These are phyloP conservation scores for Yamagishiella unicocca DNA, from an alignment of 139 green algal genomes.

Conservation along the genomic window DNA sequence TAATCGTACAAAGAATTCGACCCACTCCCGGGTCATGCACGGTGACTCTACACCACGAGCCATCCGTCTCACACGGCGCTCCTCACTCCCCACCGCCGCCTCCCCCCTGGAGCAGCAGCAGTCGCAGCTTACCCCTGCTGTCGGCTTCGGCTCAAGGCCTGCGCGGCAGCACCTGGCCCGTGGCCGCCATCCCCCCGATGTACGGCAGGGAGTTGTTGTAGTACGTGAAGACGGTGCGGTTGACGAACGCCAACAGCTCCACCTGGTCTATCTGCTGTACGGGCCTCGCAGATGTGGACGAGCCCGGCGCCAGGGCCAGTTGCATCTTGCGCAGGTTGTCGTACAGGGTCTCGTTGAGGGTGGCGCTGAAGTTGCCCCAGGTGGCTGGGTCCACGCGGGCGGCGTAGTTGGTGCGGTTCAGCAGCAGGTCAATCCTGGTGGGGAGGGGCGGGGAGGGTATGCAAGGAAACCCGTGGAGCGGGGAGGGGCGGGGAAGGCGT, in stretches of 20 bases:
- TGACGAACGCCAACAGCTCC: background rate
- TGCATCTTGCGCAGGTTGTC: background rate
- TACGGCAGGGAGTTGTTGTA: slow-evolving; percentile 36
- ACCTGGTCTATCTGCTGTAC: background rate
- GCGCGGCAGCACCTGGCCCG: background rate
- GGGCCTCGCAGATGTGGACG: background rate
- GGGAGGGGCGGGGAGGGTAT: background rate
- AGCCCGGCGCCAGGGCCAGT: background rate
- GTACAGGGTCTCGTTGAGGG: background rate
- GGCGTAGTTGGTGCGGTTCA: slow-evolving; percentile 37
- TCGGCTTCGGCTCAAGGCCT: background rate
- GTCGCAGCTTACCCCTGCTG: no score
- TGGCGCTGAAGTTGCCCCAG: slow-evolving; percentile 19
- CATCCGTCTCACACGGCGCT: no score
- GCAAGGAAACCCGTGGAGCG: no score
- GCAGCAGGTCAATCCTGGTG: slow-evolving; percentile 8
- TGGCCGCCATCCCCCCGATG: slow-evolving; percentile 28
- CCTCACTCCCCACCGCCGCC: no score
- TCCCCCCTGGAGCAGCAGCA: no score
- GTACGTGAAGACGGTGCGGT: background rate
- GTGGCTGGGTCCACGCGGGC: background rate
- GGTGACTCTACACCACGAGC: no score
- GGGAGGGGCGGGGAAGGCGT: no score
- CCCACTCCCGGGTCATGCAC: no score
- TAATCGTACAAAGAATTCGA: no score